A percentile compares a stretch with the other conserved stretches of the same genome.
These are phyloP conservation scores for Podospora sp. DNA, from an alignment of 495 filamentous ascomycete genomes.

Conservation along the genomic window DNA sequence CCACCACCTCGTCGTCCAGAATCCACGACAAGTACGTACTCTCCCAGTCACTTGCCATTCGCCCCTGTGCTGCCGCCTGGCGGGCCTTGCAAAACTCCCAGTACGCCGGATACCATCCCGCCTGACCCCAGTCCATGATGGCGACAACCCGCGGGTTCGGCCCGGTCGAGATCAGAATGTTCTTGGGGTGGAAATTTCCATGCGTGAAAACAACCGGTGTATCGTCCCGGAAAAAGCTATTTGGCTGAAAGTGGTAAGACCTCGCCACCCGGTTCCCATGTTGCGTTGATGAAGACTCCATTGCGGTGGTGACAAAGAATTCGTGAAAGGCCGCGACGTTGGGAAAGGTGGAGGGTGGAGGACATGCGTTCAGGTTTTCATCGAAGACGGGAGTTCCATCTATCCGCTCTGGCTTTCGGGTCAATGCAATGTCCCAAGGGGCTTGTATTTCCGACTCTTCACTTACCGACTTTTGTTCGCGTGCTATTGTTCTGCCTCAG, in stretches of 20 bases:
- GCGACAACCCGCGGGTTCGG: slow-evolving; percentile 39
- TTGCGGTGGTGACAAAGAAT: slow-evolving; percentile 27
- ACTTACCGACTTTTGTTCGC: neutral
- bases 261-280: slow-evolving; percentile 10
- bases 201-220: slow-evolving; percentile 51
- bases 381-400: too few relatives aligned
- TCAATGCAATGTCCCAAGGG: too few relatives aligned
- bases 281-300: slow-evolving; percentile 5
- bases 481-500: slow-evolving; percentile 31
- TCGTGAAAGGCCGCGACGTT: slow-evolving; percentile 25
- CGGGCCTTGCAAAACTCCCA: slow-evolving; percentile 53
- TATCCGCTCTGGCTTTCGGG: too few relatives aligned
- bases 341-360: slow-evolving; percentile 18
- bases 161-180: slow-evolving; percentile 44
- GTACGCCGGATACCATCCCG: slow-evolving; percentile 52
- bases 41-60: slow-evolving; percentile 3
- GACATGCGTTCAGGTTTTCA: too few relatives aligned
- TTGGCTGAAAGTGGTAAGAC: slow-evolving; percentile 16
- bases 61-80: slow-evolving; percentile 4
- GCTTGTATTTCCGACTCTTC: too few relatives aligned
- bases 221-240: slow-evolving; percentile 29
- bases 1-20: neutral
- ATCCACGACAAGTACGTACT: neutral
- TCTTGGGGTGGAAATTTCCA: slow-evolving; percentile 48
- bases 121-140: slow-evolving; percentile 53